These are phyloP conservation scores for Pugionium dolabratum DNA, from an alignment of 345 rosid genomes.

Conservation along the genomic window DNA sequence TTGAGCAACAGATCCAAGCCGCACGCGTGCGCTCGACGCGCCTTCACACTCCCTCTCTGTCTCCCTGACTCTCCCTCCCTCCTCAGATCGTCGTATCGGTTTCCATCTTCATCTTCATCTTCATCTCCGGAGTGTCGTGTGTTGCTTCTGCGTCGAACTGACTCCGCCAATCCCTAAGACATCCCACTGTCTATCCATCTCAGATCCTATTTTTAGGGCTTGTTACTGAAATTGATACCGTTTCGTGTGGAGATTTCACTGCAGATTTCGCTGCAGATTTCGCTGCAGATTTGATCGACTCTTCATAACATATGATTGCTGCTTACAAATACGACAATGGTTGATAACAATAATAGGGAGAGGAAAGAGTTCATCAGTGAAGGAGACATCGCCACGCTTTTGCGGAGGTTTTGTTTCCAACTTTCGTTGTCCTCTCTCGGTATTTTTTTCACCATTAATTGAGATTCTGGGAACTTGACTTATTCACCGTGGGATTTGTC, in stretches of 20 bases:
- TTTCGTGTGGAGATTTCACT: background rate
- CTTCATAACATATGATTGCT: conserved; percentile 42
- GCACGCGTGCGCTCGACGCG: conserved; percentile 28
- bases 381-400: conserved; percentile 62
- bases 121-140: background rate
- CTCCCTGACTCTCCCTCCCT: background rate
- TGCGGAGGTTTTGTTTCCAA: conserved; percentile 56
- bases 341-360: conserved; percentile 50
- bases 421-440: background rate
- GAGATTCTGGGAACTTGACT: background rate
- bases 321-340: conserved; percentile 40
- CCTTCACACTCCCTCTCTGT: background rate
- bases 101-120: background rate
- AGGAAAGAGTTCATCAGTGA: conserved; percentile 61
- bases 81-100: conserved; percentile 18
- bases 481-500: background rate
- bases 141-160: background rate
- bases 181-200: conserved; percentile 22
- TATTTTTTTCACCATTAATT: background rate
- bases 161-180: background rate
- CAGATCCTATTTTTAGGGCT: conserved; percentile 47
- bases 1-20: background rate
- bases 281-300: conserved; percentile 5
- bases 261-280: background rate
- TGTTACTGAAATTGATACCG: background rate